Conservation (phyloP, 2,329 filamentous ascomycete species). For the Metarhizium guizhouense region DNA sequence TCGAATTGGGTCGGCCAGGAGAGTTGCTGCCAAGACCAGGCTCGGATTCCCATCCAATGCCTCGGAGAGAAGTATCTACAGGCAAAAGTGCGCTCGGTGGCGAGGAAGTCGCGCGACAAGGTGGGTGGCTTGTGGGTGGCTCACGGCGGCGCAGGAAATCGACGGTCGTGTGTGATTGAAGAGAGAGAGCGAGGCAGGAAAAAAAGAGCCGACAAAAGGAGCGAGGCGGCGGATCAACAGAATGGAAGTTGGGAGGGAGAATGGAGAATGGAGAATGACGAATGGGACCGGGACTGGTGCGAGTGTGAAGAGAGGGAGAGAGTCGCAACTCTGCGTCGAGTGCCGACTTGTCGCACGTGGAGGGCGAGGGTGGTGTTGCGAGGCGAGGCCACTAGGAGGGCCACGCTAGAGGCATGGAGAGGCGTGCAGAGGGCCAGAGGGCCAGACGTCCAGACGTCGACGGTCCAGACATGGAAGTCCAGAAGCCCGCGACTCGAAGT, state of each 20-base stretch:
- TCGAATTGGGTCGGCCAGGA: conserved; percentile 1
- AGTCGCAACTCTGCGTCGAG: background rate
- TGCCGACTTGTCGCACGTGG: background rate
- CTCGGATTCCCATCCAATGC: background rate
- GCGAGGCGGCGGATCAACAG: background rate
- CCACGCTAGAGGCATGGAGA: background rate
- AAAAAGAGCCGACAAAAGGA: background rate
- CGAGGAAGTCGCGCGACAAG: background rate
- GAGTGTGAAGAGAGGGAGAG: background rate
- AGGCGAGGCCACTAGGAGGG: background rate
- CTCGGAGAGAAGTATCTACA: background rate
- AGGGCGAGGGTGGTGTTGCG: conserved; percentile 3
- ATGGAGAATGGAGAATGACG: background rate
- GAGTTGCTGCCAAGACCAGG: background rate
- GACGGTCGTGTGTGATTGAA: background rate
- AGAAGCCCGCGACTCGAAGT: background rate
- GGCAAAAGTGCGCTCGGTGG: conserved; percentile 2
- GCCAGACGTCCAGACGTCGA: no score
- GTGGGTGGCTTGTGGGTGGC: background rate
- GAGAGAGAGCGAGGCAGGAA: background rate
- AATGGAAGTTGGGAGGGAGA: background rate
- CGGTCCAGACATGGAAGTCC: no score
- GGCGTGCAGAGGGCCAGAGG: no score
- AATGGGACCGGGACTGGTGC: background rate
- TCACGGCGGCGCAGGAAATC: background rate